Evolutionary conservation across 177 flowering plant genomes (phyloP).

Genomic region (Vitis hybrid): DNA sequence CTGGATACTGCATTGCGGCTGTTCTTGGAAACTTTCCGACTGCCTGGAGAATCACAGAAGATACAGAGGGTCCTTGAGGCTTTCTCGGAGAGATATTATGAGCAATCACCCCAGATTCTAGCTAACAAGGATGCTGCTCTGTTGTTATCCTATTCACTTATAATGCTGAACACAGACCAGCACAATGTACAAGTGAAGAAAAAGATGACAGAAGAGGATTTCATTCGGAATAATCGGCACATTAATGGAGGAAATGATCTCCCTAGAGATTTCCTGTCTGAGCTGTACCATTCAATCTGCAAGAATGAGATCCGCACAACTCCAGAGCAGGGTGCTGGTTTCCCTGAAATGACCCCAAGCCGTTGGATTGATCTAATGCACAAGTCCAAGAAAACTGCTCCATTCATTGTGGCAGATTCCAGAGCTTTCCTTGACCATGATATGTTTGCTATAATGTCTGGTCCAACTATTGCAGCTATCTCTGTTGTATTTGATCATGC

Average conservation of each 20-base stretch:
- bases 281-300: conserved; percentile 50
- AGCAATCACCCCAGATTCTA: conserved; percentile 46
- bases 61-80: conserved; percentile 64
- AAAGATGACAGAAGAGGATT: conserved; percentile 55
- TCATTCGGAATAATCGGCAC: conserved; percentile 48
- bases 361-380: conserved; percentile 51
- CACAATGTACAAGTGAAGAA: conserved; percentile 60
- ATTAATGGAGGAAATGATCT: conserved; percentile 58
- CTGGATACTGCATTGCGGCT: conserved; percentile 51
- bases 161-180: conserved; percentile 56
- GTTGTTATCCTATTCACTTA: conserved; percentile 46
- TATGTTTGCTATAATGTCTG: conserved; percentile 35
- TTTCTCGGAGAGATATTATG: conserved; percentile 56
- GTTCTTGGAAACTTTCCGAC: conserved; percentile 51
- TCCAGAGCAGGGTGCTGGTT: conserved; percentile 51
- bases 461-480: conserved; percentile 68
- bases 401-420: conserved; percentile 41
- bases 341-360: conserved; percentile 46
- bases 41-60: conserved; percentile 60
- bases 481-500: conserved; percentile 63
- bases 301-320: conserved; percentile 53
- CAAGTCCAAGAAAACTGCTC: conserved; percentile 42
- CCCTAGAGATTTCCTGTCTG: conserved; percentile 44
- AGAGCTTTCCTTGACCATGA: conserved; percentile 36
- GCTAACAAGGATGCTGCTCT: conserved; percentile 58